phyloP scores from a whole-genome alignment of 2,329 filamentous ascomycete species.

The Magnaporthales sp. region DNA sequence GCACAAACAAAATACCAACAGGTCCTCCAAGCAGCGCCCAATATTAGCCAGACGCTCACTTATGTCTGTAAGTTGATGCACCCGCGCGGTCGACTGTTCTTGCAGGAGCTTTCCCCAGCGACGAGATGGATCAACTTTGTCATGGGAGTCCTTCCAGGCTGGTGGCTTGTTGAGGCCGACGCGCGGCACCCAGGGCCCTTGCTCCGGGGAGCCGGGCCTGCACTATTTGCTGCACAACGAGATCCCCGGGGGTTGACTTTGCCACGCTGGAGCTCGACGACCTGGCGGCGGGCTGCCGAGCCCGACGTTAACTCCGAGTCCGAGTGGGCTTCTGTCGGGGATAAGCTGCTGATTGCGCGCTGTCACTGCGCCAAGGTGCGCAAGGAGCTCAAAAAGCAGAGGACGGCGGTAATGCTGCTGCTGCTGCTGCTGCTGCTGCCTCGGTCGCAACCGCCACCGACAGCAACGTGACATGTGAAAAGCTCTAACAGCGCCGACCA shows the following conservation, averaged over 20 bases:
- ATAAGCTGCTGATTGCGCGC: background rate
- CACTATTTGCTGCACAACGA: background rate
- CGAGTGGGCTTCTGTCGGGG: background rate
- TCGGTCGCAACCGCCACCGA: no score
- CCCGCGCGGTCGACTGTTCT: no score
- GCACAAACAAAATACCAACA: no score
- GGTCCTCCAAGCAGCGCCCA: no score
- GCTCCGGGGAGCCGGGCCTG: background rate
- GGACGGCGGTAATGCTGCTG: background rate
- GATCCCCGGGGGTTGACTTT: background rate
- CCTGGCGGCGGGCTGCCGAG: background rate
- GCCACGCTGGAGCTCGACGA: slow-evolving; percentile 2
- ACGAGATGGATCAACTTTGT: no score
- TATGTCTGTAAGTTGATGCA: no score
- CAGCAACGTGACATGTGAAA: background rate
- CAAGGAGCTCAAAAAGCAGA: background rate
- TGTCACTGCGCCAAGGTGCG: background rate
- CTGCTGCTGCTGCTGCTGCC: background rate
- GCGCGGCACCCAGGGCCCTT: background rate
- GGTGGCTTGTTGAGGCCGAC: no score
- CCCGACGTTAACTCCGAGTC: background rate
- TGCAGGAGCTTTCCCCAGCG: no score
- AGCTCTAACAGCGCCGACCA: background rate
- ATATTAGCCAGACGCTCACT: no score
- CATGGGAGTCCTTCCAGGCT: no score